A percentile compares a stretch with the other conserved stretches of the same genome.
phyloP scores from a whole-genome alignment of 2,329 filamentous ascomycete species.

The Trichoderma sp. region DNA sequence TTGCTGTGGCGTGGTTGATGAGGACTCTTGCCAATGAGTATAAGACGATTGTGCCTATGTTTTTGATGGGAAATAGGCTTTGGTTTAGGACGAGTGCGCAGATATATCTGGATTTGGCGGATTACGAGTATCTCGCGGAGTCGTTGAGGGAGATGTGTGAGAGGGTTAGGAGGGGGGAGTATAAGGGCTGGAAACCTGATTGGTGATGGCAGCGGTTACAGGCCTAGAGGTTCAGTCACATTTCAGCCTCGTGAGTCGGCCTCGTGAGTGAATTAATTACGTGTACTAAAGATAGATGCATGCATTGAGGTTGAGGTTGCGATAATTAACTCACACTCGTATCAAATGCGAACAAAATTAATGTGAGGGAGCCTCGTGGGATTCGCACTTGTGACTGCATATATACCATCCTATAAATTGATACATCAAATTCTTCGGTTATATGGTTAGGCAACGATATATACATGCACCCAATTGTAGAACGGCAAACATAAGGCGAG shows the following conservation, averaged over 20 bases:
- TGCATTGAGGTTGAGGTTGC: not conserved
- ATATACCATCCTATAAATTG: not conserved
- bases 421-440: not conserved
- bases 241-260: too few relatives aligned
- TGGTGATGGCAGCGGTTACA: not conserved
- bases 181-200: slow-evolving; percentile 27
- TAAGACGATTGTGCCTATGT: slow-evolving; percentile 72
- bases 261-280: too few relatives aligned
- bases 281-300: too few relatives aligned
- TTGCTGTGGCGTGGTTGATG: slow-evolving; percentile 62
- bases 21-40: slow-evolving; percentile 59
- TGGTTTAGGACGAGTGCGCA: slow-evolving; percentile 80
- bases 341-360: not conserved
- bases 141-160: slow-evolving; percentile 57
- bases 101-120: slow-evolving; percentile 77
- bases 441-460: not conserved
- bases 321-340: not conserved
- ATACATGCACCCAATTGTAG: not conserved
- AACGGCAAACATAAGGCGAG: not conserved
- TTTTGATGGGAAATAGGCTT: slow-evolving; percentile 62
- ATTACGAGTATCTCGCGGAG: slow-evolving; percentile 73
- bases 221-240: not conserved
- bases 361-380: not conserved
- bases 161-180: slow-evolving; percentile 46
- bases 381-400: not conserved